Conservation (phyloP, 352 stramenopile genomes). For the Globisporangium acanthophoron region DNA sequence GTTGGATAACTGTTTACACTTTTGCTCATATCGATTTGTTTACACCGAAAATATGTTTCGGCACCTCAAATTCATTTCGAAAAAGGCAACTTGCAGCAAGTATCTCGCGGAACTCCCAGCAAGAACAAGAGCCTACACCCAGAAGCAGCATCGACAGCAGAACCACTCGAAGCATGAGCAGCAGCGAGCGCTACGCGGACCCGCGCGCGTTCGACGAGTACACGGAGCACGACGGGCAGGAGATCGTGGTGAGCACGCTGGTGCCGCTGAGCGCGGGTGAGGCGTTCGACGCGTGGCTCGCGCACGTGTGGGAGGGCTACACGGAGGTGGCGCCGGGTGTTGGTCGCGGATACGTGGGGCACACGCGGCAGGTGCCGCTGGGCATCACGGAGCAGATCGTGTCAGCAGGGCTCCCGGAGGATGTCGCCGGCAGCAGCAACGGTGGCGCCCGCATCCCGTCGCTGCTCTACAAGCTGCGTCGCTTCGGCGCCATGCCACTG, state of each 20-base stretch:
- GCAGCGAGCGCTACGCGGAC: constrained; percentile 33
- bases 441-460: constrained; percentile 34
- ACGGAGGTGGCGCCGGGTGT: constrained; percentile 38
- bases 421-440: background rate
- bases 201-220: constrained; percentile 33
- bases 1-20: too few species aligned
- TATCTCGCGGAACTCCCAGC: background rate
- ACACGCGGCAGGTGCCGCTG: constrained; percentile 36
- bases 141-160: background rate
- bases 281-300: constrained; percentile 63
- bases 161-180: background rate
- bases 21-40: too few species aligned
- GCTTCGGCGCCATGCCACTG: constrained; percentile 35
- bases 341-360: constrained; percentile 50
- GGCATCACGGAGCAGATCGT: constrained; percentile 68
- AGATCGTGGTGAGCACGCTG: constrained; percentile 53
- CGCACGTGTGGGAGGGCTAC: constrained; percentile 36
- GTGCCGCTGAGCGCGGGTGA: constrained; percentile 34
- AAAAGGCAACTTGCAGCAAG: too few species aligned
- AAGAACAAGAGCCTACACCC: background rate
- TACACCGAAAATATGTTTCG: too few species aligned
- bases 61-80: too few species aligned
- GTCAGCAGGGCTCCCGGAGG: constrained; percentile 30
- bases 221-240: constrained; percentile 40
- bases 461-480: constrained; percentile 42